Base-by-base conservation (phyloP, 768 basidiomycete species). In the Termitomyces sp. region DNA sequence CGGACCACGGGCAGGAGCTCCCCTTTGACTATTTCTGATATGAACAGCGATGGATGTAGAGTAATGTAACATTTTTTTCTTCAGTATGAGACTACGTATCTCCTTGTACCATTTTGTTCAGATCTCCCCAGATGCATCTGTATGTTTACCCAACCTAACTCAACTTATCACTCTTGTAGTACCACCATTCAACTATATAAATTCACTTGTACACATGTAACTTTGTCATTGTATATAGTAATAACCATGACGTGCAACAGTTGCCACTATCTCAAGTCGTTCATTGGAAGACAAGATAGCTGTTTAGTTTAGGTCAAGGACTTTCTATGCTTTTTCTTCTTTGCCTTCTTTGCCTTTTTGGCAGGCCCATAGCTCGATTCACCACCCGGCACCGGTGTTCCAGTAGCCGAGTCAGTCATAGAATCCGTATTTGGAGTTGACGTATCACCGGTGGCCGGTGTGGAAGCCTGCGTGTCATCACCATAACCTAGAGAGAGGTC, bases 11-110 rank as follows among this genome's bases (percentile, higher is more conserved):
- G 80, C n/a, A 71, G 72, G 45, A 77, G 66, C 56, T 80, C 85
- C 28, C 84, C 82, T 11, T 70, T 73, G 28, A 68, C 75, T 32
- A 67, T 79, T 47, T 73, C 70, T 50, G 77, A 78, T 58, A 52
- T 75, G 61, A 79, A 77, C 58, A 78, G 80, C 39, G 86, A 86
- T 40, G 81, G 83, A 35, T 90, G 88, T 75, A 78, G 77, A 52
- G 72, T 87, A 64, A 89, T 88, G 86, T 89, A 78, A 76, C 37
- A 19, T 49, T 55, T n/a, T 35, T 23, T 35, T 17, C 30, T 17
- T 3, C 30, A 23, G 3, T 52, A 45, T 55, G 45, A 62, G 28
- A 50, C 39, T 45, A 49, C 58, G 11, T 57, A 35, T 59, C 11
- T 27, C 5, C n/a, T 55, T 56, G 57, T 59, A 61, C 48, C 37